Evolutionary conservation across 2,329 filamentous ascomycete genomes (phyloP), one percentile per base, ranked within the genome.

Genomic region (Ophidiomyces ophidiicola): DNA sequence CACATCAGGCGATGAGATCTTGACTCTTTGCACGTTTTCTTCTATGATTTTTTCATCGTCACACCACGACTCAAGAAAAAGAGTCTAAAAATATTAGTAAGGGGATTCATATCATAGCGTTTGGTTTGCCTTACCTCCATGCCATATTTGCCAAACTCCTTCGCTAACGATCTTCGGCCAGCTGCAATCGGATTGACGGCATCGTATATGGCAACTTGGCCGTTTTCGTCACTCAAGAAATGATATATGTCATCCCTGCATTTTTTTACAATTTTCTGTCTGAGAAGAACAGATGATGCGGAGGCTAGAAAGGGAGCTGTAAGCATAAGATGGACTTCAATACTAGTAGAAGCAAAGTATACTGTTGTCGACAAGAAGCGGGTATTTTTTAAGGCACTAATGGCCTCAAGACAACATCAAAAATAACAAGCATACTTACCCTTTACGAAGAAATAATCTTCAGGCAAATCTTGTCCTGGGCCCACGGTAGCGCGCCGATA

Each of bases 401-500:
- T 19, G 12, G 32, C 21, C 15, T 23, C n/a, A 34, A 28, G 8
- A 28, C 19, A 23, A 12, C n/a, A 12, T 5, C 12, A 6, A 17
- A 29, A 40, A 5, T 11, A 41, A 20, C 21, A 11, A 28, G 11
- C 11, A 3, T 20, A 31, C 56, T 47, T 51, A 66, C 66, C 88
- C 56, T 96, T 87, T 18, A 93, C 81, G 58, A 88, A 94, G 66
- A 98, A 98, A 61, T 98, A 98, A 58, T 98, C 90, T 47, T 94
- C 84, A 1, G 90, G 92, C 11, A 98, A 82, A 42, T 87, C 77
- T 41, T 80, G 80, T 10, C 79, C 84, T 29, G 78, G 76, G 12
- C 85, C 86, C 47, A 96, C 77, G 11, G 88, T 93, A 21, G 86
- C 87, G 57, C 90, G 77, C 49, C 90, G 81, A 60, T 98, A 98